These are phyloP conservation scores for Chalciporus sphaerocephalus DNA, from an alignment of 768 basidiomycete genomes.

Conservation along the genomic window DNA sequence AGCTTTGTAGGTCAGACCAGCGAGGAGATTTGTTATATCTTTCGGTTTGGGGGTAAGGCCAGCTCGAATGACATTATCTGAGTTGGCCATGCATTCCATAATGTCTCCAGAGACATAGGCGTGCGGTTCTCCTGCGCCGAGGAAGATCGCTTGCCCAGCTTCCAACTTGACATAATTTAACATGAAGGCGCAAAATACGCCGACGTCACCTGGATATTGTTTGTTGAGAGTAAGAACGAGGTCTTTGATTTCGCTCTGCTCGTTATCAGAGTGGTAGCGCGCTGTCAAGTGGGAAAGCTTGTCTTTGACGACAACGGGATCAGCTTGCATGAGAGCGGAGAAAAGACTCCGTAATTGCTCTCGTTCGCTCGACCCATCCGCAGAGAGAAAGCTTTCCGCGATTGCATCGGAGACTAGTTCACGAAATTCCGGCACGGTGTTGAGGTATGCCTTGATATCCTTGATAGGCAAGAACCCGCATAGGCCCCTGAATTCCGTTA, in stretches of 20 bases:
- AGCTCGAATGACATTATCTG: conserved; percentile 97
- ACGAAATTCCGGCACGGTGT: conserved; percentile 69
- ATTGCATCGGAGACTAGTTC: conserved; percentile 60
- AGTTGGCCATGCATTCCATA: conserved; percentile 99
- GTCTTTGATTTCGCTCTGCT: conserved; percentile 48
- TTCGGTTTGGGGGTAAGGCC: conserved; percentile 96
- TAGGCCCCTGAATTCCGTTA: conserved; percentile 85
- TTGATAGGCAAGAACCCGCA: conserved; percentile 89
- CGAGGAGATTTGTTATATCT: conserved; percentile 86
- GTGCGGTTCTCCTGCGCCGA: conserved; percentile 95
- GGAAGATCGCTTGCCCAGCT: conserved; percentile 88
- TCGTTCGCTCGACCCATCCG: conserved; percentile 31
- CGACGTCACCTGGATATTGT: conserved; percentile 91
- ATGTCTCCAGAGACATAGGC: conserved; percentile 96
- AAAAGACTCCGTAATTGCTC: conserved; percentile 73
- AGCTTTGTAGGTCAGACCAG: conserved; percentile 80
- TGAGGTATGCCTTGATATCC: conserved; percentile 64
- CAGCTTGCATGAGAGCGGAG: conserved; percentile 79
- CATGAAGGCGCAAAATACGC: conserved; percentile 86
- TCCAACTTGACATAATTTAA: conserved; percentile 80
- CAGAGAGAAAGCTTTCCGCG: conserved; percentile 48
- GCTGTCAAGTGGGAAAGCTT: conserved; percentile 55
- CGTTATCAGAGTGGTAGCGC: conserved; percentile 52
- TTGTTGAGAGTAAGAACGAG: conserved; percentile 58
- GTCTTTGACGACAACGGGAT: conserved; percentile 43